A percentile compares a stretch with the other conserved stretches of the same genome.
These are phyloP conservation scores for Teunomyces kruisii DNA, from an alignment of 805 yeast species.

Conservation along the genomic window DNA sequence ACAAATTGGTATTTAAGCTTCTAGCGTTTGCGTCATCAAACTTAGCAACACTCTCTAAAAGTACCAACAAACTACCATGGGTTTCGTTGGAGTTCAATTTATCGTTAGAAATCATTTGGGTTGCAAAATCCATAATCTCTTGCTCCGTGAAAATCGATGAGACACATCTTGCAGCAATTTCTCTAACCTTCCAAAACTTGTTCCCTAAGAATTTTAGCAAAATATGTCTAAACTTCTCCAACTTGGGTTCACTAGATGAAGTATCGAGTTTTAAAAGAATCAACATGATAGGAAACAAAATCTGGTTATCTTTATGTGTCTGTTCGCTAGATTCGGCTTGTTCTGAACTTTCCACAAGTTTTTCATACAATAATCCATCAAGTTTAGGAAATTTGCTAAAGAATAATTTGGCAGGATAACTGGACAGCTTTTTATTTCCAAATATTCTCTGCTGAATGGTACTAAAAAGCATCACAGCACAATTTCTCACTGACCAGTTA, in stretches of 20 bases:
- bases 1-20: not conserved
- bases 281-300: constrained; percentile 73
- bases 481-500: constrained; percentile 86
- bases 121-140: constrained; percentile 12
- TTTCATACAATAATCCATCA: constrained; percentile 46
- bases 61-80: constrained; percentile 17
- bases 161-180: constrained; percentile 75
- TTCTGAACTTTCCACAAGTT: constrained; percentile 25
- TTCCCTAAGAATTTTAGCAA: constrained; percentile 43
- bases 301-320: constrained; percentile 45
- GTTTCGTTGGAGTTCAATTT: constrained; percentile 8
- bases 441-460: constrained; percentile 79
- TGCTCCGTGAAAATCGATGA: constrained; percentile 42
- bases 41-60: constrained; percentile 17
- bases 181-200: constrained; percentile 79
- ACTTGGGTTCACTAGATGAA: constrained; percentile 48
- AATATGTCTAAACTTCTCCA: constrained; percentile 49
- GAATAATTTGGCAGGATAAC: constrained; percentile 61
- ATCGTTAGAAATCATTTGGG: not conserved
- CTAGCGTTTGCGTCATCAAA: constrained; percentile 6
- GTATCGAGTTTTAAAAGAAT: constrained; percentile 68
- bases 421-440: constrained; percentile 50
- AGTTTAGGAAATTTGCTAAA: constrained; percentile 64
- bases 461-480: constrained; percentile 91
- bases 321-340: constrained; percentile 9